Conservation (phyloP, 2,329 filamentous ascomycete species). For the Aspergillus brunneoviolaceus region DNA sequence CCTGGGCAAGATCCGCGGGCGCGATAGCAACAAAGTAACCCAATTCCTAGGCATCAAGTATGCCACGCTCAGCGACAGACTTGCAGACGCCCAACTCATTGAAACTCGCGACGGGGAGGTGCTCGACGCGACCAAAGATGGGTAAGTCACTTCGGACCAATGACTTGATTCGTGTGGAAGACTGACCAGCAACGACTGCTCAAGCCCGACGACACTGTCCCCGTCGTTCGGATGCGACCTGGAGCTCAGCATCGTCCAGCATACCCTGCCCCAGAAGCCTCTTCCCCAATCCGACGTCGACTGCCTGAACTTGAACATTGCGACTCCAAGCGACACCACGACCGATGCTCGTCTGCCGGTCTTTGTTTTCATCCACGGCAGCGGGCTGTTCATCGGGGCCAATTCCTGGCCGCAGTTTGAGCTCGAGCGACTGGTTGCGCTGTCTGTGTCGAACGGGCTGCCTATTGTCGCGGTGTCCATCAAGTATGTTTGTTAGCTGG, state of each 20-base stretch:
- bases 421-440: conserved; percentile 45
- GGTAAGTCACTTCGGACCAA: conserved; percentile 24
- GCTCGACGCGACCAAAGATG: conserved; percentile 37
- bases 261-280: conserved; percentile 44
- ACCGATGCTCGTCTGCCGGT: conserved; percentile 46
- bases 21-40: conserved; percentile 25
- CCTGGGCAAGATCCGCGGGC: conserved; percentile 32
- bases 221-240: conserved; percentile 43
- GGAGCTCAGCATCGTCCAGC: conserved; percentile 53
- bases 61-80: conserved; percentile 33
- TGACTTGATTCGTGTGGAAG: background rate
- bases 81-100: conserved; percentile 36
- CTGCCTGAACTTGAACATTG: conserved; percentile 55
- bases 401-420: conserved; percentile 57
- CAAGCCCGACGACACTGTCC: conserved; percentile 42
- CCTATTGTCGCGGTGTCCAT: conserved; percentile 50
- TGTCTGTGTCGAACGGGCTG: conserved; percentile 44
- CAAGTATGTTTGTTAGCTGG: conserved; percentile 36
- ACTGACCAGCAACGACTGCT: background rate
- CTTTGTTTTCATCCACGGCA: conserved; percentile 55
- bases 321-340: conserved; percentile 38
- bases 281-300: conserved; percentile 47
- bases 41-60: conserved; percentile 42
- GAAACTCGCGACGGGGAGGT: conserved; percentile 24
- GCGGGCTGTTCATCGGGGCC: conserved; percentile 51